phyloP scores from a whole-genome alignment of 805 yeast species.

The Maudiozyma turicensis region DNA sequence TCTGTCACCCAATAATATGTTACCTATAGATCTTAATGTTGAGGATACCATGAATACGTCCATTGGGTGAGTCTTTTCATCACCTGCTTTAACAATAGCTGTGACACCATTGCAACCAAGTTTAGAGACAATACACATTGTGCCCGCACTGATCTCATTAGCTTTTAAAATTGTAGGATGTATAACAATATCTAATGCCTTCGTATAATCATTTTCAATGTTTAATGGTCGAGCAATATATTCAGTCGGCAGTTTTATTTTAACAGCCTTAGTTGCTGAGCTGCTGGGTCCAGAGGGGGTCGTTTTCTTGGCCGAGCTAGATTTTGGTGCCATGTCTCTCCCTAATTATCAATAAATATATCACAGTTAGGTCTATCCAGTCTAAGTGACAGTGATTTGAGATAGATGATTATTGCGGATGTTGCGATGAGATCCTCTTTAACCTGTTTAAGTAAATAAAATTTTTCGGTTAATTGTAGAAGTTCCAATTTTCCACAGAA shows the following conservation, averaged over 20 bases:
- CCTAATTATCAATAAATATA: neutral
- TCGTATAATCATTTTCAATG: slow-evolving; percentile 19
- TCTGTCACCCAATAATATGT: slow-evolving; percentile 42
- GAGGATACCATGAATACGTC: slow-evolving; percentile 42
- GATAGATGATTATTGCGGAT: no score
- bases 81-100: slow-evolving; percentile 34
- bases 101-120: slow-evolving; percentile 40
- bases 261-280: slow-evolving; percentile 14
- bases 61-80: slow-evolving; percentile 23
- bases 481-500: no score
- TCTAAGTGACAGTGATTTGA: neutral
- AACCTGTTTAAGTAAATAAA: no score
- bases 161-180: slow-evolving; percentile 39
- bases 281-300: slow-evolving; percentile 11
- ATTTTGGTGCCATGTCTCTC: slow-evolving; percentile 22
- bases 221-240: slow-evolving; percentile 33
- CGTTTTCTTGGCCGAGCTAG: slow-evolving; percentile 23
- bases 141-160: slow-evolving; percentile 37
- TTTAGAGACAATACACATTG: slow-evolving; percentile 37
- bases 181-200: slow-evolving; percentile 32
- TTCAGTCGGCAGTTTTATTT: slow-evolving; percentile 31
- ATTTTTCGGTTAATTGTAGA: no score
- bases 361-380: neutral
- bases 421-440: no score
- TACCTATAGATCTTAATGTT: slow-evolving; percentile 34